Conservation (phyloP, 768 basidiomycete species). For the Kwoniella newhampshirensis region DNA sequence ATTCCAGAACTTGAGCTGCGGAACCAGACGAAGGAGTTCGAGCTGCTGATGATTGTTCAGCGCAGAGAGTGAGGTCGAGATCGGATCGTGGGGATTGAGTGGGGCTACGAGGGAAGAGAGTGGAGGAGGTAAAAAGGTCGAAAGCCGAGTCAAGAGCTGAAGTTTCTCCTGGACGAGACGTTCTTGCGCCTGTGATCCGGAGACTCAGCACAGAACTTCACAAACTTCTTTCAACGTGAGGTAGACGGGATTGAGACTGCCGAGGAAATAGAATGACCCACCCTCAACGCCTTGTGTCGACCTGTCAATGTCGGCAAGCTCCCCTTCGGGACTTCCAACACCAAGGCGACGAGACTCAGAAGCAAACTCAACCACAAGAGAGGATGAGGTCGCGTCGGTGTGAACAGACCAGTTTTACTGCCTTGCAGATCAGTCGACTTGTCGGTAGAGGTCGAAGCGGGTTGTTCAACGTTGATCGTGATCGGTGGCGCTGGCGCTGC, state of each 20-base stretch:
- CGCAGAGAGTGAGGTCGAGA: conserved; percentile 1
- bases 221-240: no score
- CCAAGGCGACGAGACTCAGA: conserved; percentile 34
- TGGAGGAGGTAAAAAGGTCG: conserved; percentile 43
- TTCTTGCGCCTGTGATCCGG: conserved; percentile 28
- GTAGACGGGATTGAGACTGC: no score
- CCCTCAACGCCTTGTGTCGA: conserved; percentile 39
- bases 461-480: conserved; percentile 6
- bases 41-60: conserved; percentile 12
- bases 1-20: conserved; percentile 26
- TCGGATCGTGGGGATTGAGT: conserved; percentile 7
- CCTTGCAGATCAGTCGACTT: not conserved
- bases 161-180: conserved; percentile 30
- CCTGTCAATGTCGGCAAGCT: conserved; percentile 43
- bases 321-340: conserved; percentile 43
- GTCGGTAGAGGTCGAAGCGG: conserved; percentile 2
- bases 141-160: conserved; percentile 33
- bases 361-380: conserved; percentile 39
- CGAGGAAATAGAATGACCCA: no score
- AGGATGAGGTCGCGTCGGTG: conserved; percentile 33
- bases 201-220: no score
- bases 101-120: conserved; percentile 30
- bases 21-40: conserved; percentile 13
- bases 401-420: conserved; percentile 23
- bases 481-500: conserved; percentile 5